A percentile compares a stretch with the other conserved stretches of the same genome.
These are phyloP conservation scores for Firmiana major DNA, from an alignment of 345 rosid species.

Conservation along the genomic window DNA sequence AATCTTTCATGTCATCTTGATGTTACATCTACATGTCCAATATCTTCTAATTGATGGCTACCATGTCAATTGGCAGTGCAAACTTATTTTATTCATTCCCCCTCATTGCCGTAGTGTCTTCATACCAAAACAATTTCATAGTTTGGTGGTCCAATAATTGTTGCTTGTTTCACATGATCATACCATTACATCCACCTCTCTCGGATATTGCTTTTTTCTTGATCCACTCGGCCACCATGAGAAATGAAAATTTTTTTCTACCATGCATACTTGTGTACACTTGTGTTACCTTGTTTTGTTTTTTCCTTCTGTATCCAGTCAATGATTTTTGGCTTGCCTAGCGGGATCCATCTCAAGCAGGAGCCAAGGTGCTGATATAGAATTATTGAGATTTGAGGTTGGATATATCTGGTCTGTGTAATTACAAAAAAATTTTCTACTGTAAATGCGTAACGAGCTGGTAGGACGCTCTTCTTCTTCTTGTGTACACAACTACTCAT, in stretches of 20 bases:
- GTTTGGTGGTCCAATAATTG: background rate
- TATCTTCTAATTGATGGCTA: background rate
- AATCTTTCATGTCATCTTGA: background rate
- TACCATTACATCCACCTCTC: background rate
- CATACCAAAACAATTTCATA: background rate
- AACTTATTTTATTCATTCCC: background rate
- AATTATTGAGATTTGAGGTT: slow-evolving; percentile 17
- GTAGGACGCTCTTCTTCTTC: slow-evolving; percentile 29
- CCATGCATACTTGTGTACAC: background rate
- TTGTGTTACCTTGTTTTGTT: background rate
- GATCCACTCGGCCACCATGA: background rate
- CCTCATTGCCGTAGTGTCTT: background rate
- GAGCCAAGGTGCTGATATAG: slow-evolving; percentile 81
- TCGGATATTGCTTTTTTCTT: too few relatives aligned
- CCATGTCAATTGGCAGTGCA: background rate
- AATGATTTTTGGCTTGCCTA: slow-evolving; percentile 39
- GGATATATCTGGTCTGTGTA: slow-evolving; percentile 34
- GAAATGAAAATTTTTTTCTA: background rate
- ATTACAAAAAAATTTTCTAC: slow-evolving; percentile 27
- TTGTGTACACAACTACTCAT: slow-evolving; percentile 16
- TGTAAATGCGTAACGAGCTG: slow-evolving; percentile 44
- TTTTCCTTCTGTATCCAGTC: slow-evolving; percentile 40
- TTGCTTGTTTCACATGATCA: background rate
- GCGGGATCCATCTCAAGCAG: slow-evolving; percentile 71
- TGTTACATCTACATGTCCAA: background rate